Evolutionary conservation across 176 grass and related monocot species (phyloP).

Genomic region (Alopecurus myosuroides): DNA sequence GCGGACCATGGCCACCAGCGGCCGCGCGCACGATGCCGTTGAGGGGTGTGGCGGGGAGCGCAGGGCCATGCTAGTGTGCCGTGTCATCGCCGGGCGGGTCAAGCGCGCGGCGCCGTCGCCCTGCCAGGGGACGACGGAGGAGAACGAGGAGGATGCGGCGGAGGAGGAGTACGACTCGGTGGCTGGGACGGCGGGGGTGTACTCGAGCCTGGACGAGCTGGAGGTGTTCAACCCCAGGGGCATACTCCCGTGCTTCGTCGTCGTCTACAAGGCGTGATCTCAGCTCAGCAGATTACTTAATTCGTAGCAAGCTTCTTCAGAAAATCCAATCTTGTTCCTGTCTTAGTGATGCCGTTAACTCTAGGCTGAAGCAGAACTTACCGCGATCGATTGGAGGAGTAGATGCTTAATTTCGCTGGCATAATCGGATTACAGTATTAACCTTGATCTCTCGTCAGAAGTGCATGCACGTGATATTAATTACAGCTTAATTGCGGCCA

Average conservation of each 20-base stretch:
- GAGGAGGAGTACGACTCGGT: constrained; percentile 59
- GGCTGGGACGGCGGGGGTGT: constrained; percentile 37
- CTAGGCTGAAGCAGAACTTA: background rate
- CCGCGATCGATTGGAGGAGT: background rate
- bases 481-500: background rate
- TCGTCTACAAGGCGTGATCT: constrained; percentile 71
- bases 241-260: constrained; percentile 93
- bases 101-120: background rate
- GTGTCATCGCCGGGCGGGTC: constrained; percentile 82
- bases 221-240: constrained; percentile 77
- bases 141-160: background rate
- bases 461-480: background rate
- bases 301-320: background rate
- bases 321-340: background rate
- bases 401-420: background rate
- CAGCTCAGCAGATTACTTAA: background rate
- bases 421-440: background rate
- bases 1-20: constrained; percentile 75
- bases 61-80: constrained; percentile 87
- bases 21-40: constrained; percentile 57
- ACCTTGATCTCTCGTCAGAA: background rate
- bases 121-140: background rate
- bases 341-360: background rate
- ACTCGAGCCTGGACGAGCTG: constrained; percentile 75
- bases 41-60: background rate